Evolutionary conservation across 2,329 filamentous ascomycete species (phyloP).

Genomic region (Microthyrium microscopicum): DNA sequence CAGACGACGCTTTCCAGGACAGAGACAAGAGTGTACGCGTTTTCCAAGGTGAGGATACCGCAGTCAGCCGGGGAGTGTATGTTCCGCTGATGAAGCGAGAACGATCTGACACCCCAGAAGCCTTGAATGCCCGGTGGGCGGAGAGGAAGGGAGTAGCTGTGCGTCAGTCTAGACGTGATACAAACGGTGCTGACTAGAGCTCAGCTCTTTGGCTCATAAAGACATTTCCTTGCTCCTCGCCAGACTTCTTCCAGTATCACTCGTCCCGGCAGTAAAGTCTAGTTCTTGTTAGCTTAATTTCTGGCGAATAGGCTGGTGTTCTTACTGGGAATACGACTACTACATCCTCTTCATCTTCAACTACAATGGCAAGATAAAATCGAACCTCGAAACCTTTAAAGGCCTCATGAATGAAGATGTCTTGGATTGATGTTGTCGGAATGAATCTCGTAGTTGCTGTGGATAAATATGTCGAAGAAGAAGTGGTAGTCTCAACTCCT

Average conservation of each 20-base stretch:
- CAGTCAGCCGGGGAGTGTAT: slow-evolving; percentile 40
- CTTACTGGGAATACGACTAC: slow-evolving; percentile 84
- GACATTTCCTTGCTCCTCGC: slow-evolving; percentile 66
- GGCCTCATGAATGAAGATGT: slow-evolving; percentile 88
- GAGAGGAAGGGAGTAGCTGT: slow-evolving; percentile 15
- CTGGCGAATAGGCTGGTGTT: slow-evolving; percentile 7
- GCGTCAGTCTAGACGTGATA: too few species aligned
- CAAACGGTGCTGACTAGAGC: slow-evolving; percentile 4
- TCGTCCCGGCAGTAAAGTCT: slow-evolving; percentile 54
- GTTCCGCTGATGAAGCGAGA: slow-evolving; percentile 37
- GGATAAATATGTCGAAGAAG: slow-evolving; percentile 49
- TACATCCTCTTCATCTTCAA: slow-evolving; percentile 72
- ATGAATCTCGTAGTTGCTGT: slow-evolving; percentile 57
- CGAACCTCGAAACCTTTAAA: slow-evolving; percentile 82
- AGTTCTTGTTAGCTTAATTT: background rate
- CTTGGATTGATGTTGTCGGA: slow-evolving; percentile 78
- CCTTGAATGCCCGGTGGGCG: slow-evolving; percentile 44
- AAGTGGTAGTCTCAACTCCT: slow-evolving; percentile 74
- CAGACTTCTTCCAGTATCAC: slow-evolving; percentile 74
- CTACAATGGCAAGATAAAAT: slow-evolving; percentile 79
- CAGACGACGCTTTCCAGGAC: slow-evolving; percentile 5
- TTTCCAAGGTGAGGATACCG: slow-evolving; percentile 41
- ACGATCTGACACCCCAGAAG: slow-evolving; percentile 40
- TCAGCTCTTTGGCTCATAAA: slow-evolving; percentile 51
- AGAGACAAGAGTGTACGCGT: slow-evolving; percentile 29